Percentiles rank a stretch among this genome's conserved stretches.
Conservation (phyloP, 2,329 filamentous ascomycete species). For the Scortechinia acanthostroma region DNA sequence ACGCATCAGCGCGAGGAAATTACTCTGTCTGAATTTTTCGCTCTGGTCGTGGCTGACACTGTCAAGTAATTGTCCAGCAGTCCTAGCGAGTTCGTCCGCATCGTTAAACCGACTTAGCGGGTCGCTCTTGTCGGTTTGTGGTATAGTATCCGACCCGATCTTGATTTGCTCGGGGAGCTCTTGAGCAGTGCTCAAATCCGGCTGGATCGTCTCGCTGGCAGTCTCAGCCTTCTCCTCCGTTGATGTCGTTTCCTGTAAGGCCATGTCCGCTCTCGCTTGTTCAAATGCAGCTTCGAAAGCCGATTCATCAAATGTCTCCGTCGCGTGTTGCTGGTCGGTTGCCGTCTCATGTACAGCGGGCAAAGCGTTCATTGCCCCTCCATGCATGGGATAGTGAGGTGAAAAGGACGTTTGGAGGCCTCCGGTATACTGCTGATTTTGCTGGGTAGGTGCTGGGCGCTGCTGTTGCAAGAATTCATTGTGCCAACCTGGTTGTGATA, state of each 20-base stretch:
- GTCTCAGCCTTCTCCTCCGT: conserved; percentile 3
- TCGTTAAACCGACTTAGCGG: conserved; percentile 23
- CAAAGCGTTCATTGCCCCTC: neutral
- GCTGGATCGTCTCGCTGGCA: neutral
- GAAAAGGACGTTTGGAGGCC: neutral
- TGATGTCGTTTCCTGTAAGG: conserved; percentile 9
- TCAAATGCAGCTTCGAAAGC: conserved; percentile 32
- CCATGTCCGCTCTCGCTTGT: conserved; percentile 8
- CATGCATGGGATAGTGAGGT: neutral
- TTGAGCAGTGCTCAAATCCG: conserved; percentile 3
- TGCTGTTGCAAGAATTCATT: conserved; percentile 35
- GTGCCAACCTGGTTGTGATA: conserved; percentile 36
- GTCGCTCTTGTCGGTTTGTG: neutral
- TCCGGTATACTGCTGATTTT: neutral
- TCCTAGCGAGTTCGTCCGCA: conserved; percentile 55
- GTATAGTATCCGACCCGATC: conserved; percentile 13
- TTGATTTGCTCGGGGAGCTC: conserved; percentile 14
- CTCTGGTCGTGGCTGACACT: conserved; percentile 54
- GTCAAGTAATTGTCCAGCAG: conserved; percentile 56
- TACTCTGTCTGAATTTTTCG: conserved; percentile 61
- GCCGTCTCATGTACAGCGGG: neutral
- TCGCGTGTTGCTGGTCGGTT: conserved; percentile 3
- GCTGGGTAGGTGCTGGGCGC: neutral
- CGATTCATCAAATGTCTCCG: conserved; percentile 27
- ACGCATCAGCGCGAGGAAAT: conserved; percentile 60